phyloP scores from a whole-genome alignment of 305 asterid species.

The Striga hermonthica region DNA sequence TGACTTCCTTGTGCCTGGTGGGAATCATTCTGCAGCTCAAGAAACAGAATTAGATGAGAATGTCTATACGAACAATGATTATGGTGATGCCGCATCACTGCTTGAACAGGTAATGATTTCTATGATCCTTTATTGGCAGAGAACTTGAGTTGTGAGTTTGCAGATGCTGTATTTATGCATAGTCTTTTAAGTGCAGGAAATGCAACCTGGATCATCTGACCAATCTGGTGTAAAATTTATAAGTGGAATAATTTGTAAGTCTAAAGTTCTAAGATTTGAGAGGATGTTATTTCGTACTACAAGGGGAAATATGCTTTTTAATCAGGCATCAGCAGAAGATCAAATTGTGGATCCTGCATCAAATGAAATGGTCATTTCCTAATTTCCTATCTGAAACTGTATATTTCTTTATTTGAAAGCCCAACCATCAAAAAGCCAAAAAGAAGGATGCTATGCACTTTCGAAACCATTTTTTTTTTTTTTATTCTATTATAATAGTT shows the following conservation, averaged over 20 bases:
- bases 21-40: slow-evolving; percentile 49
- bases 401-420: slow-evolving; percentile 19
- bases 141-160: slow-evolving; percentile 27
- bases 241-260: slow-evolving; percentile 83
- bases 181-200: slow-evolving; percentile 60
- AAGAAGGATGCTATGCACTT: not conserved
- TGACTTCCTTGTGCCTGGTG: slow-evolving; percentile 75
- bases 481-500: not conserved
- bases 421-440: not conserved
- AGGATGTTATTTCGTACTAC: slow-evolving; percentile 97
- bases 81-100: slow-evolving; percentile 62
- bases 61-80: slow-evolving; percentile 45
- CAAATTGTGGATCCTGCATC: slow-evolving; percentile 78
- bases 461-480: not conserved
- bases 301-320: slow-evolving; percentile 98
- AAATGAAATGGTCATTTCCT: slow-evolving; percentile 67
- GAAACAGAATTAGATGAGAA: slow-evolving; percentile 87
- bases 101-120: slow-evolving; percentile 69
- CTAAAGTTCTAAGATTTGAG: slow-evolving; percentile 77
- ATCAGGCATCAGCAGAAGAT: slow-evolving; percentile 78
- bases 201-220: slow-evolving; percentile 65
- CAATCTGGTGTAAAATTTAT: slow-evolving; percentile 93
- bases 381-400: slow-evolving; percentile 21
- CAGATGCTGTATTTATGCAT: slow-evolving; percentile 35
- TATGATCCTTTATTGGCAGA: slow-evolving; percentile 11